Percentiles rank a stretch among this genome's conserved stretches.
Evolutionary conservation across 805 yeast species (phyloP).

Genomic region (Saccharomycopsis fodiens): DNA sequence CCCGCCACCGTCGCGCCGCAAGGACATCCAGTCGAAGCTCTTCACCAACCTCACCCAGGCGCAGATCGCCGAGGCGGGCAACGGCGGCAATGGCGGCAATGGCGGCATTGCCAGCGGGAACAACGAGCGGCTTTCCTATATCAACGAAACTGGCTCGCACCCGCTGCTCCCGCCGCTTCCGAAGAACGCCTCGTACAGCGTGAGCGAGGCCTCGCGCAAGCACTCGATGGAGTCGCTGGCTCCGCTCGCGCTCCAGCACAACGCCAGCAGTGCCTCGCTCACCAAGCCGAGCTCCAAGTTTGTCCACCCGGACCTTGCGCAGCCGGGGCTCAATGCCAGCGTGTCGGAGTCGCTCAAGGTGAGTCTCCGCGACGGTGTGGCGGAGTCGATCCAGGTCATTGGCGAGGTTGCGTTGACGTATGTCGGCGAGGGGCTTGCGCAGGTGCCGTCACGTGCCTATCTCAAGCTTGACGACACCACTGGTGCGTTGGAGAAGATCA

Average conservation of each 20-base stretch:
- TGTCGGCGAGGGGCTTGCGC: conserved; percentile 29
- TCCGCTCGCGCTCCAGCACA: conserved; percentile 22
- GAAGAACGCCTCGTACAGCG: conserved; percentile 12
- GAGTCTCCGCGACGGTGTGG: conserved; percentile 57
- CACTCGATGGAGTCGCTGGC: background rate
- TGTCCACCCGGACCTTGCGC: conserved; percentile 39
- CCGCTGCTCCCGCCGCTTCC: conserved; percentile 22
- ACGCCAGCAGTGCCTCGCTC: conserved; percentile 29
- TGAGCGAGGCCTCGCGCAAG: conserved; percentile 12
- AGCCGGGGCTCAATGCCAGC: conserved; percentile 64
- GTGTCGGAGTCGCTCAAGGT: conserved; percentile 83
- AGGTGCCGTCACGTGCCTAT: conserved; percentile 35
- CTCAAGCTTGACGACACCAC: conserved; percentile 34
- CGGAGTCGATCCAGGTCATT: conserved; percentile 51
- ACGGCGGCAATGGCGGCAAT: too few species aligned
- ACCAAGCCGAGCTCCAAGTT: conserved; percentile 6
- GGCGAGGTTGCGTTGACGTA: conserved; percentile 87
- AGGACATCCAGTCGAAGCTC: conserved; percentile 38
- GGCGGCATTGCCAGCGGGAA: too few species aligned
- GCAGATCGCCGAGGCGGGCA: conserved; percentile 23
- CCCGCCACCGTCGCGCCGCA: conserved; percentile 23
- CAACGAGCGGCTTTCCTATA: conserved; percentile 16
- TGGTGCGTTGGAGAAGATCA: conserved; percentile 36
- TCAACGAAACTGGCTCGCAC: conserved; percentile 12
- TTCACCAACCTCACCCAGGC: conserved; percentile 39